Percentiles rank a stretch among this genome's conserved stretches.
These are phyloP conservation scores for Colletotrichum orbiculare DNA, from an alignment of 2,329 filamentous ascomycete genomes.

Conservation along the genomic window DNA sequence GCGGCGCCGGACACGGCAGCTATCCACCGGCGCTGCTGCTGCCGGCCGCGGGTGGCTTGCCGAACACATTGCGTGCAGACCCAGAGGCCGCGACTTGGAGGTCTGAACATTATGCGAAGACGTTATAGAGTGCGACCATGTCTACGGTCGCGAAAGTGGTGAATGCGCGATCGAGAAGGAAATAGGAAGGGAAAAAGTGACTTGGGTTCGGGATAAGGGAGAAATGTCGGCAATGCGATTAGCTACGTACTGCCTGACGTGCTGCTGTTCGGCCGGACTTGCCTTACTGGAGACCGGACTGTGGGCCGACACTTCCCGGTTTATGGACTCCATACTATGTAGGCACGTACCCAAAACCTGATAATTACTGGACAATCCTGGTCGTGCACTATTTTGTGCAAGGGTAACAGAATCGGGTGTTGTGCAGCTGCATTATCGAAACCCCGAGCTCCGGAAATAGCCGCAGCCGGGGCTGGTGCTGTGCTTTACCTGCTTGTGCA, in stretches of 20 bases:
- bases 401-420: constrained; percentile 9
- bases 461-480: constrained; percentile 40
- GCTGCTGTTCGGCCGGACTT: neutral
- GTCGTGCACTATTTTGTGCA: constrained; percentile 17
- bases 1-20: constrained; percentile 52
- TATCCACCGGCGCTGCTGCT: constrained; percentile 53
- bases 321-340: too few species aligned
- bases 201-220: constrained; percentile 31
- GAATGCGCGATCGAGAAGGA: neutral
- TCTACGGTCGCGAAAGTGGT: neutral
- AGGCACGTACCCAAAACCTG: too few species aligned
- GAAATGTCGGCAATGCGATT: constrained; percentile 23
- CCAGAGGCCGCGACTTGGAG: constrained; percentile 61
- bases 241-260: constrained; percentile 24
- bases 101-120: constrained; percentile 49
- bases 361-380: too few species aligned
- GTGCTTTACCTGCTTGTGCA: constrained; percentile 28
- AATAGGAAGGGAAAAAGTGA: constrained; percentile 6
- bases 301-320: neutral
- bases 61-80: constrained; percentile 70
- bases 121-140: constrained; percentile 9
- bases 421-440: constrained; percentile 35
- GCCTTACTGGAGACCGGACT: neutral
- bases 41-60: constrained; percentile 46
- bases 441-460: constrained; percentile 43